Conservation (phyloP, 257 asterid genomes). For the Nicotiana paniculata region DNA sequence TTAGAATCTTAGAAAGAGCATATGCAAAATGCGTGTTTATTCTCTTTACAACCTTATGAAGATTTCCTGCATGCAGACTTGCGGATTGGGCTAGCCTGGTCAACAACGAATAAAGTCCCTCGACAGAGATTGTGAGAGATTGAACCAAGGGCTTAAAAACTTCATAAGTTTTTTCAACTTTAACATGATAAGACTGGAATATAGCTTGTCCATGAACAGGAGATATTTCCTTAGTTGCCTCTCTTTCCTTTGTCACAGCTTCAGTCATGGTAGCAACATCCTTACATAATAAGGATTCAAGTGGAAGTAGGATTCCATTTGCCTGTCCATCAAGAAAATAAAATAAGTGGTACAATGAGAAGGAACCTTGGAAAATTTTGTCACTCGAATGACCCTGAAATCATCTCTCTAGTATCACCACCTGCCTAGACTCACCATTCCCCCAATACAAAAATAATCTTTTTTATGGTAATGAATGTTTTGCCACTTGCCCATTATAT, state of each 20-base stretch:
- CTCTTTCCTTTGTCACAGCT: slow-evolving; percentile 66
- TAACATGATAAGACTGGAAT: slow-evolving; percentile 74
- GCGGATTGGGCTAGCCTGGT: slow-evolving; percentile 89
- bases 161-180: slow-evolving; percentile 65
- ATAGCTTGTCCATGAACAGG: slow-evolving; percentile 96
- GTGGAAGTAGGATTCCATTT: slow-evolving; percentile 78
- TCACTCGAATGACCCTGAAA: slow-evolving; percentile 5
- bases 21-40: background rate
- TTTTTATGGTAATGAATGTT: background rate
- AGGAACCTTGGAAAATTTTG: background rate
- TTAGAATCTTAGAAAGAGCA: slow-evolving; percentile 6
- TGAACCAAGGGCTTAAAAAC: slow-evolving; percentile 76
- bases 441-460: background rate
- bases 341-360: slow-evolving; percentile 7
- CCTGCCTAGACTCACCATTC: background rate
- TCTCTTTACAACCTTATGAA: slow-evolving; percentile 67
- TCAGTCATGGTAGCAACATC: slow-evolving; percentile 86
- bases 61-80: slow-evolving; percentile 96
- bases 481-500: background rate
- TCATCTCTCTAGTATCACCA: background rate
- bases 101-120: slow-evolving; percentile 75
- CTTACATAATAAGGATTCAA: slow-evolving; percentile 76
- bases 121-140: slow-evolving; percentile 57
- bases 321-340: slow-evolving; percentile 48
- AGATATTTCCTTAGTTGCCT: slow-evolving; percentile 63